These are phyloP conservation scores for Geranium brycei DNA, from an alignment of 345 rosid genomes.

Conservation along the genomic window DNA sequence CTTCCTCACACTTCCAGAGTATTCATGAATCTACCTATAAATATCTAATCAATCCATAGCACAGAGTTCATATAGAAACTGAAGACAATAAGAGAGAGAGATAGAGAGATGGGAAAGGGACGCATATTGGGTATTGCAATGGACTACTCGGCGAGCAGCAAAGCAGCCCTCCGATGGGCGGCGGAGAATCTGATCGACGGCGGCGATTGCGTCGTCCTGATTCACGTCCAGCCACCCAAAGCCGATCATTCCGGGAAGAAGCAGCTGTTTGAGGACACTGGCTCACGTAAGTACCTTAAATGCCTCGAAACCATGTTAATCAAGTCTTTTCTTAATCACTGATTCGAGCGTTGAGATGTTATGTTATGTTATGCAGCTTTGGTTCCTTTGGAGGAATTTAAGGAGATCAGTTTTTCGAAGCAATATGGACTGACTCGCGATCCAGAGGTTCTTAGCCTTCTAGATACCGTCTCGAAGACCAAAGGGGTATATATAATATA, in stretches of 20 bases:
- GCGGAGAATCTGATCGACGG: conserved; percentile 20
- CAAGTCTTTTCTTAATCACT: neutral
- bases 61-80: too few relatives aligned
- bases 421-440: conserved; percentile 33
- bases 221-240: conserved; percentile 36
- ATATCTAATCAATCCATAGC: too few relatives aligned
- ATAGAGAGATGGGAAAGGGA: conserved; percentile 18
- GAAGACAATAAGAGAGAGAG: neutral
- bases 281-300: conserved; percentile 26
- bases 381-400: conserved; percentile 34
- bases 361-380: conserved; percentile 22
- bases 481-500: conserved; percentile 35
- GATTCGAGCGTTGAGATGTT: too few relatives aligned
- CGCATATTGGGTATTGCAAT: conserved; percentile 29
- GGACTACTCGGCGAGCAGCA: conserved; percentile 41
- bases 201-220: conserved; percentile 21
- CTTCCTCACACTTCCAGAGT: too few relatives aligned
- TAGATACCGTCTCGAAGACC: conserved; percentile 23
- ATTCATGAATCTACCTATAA: too few relatives aligned
- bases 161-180: conserved; percentile 36
- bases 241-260: conserved; percentile 40
- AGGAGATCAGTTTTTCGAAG: conserved; percentile 29
- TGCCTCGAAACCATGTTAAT: neutral
- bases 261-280: conserved; percentile 34
- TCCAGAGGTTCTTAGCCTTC: conserved; percentile 27